Percentiles rank a stretch among this genome's conserved stretches.
Conservation (phyloP, 257 asterid species). For the Nicotiana otophora region DNA sequence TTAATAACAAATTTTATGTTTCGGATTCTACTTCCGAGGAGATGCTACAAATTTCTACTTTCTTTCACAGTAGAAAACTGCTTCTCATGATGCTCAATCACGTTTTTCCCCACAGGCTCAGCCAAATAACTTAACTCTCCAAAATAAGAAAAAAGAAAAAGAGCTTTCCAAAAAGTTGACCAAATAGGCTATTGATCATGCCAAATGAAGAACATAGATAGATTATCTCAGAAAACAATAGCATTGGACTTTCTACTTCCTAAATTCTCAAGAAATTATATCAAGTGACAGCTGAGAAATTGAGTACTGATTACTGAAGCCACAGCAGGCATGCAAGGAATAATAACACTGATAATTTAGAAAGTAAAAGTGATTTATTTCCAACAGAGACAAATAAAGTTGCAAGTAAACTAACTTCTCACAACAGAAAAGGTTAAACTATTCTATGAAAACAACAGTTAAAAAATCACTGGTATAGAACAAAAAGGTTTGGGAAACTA, state of each 20-base stretch:
- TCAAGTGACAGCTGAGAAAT: neutral
- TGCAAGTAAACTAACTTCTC: slow-evolving; percentile 6
- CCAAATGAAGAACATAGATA: neutral
- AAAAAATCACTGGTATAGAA: neutral
- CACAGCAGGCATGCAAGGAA: neutral
- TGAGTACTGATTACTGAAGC: slow-evolving; percentile 1
- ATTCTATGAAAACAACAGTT: neutral
- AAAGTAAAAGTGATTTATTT: neutral
- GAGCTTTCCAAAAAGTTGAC: neutral
- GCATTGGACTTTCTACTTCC: neutral
- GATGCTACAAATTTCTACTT: neutral
- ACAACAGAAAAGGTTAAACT: neutral
- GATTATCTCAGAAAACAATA: neutral
- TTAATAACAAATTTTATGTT: neutral
- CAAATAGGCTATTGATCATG: neutral
- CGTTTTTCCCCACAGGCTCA: neutral
- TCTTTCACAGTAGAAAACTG: neutral
- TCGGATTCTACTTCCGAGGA: neutral
- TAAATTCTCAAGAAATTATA: neutral
- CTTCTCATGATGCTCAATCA: neutral
- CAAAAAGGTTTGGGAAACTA: neutral
- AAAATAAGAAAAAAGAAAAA: neutral
- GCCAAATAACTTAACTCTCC: neutral
- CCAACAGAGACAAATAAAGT: neutral
- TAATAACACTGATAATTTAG: neutral